Evolutionary conservation across 139 green algal species (phyloP).

Genomic region (Gonium pectorale): DNA sequence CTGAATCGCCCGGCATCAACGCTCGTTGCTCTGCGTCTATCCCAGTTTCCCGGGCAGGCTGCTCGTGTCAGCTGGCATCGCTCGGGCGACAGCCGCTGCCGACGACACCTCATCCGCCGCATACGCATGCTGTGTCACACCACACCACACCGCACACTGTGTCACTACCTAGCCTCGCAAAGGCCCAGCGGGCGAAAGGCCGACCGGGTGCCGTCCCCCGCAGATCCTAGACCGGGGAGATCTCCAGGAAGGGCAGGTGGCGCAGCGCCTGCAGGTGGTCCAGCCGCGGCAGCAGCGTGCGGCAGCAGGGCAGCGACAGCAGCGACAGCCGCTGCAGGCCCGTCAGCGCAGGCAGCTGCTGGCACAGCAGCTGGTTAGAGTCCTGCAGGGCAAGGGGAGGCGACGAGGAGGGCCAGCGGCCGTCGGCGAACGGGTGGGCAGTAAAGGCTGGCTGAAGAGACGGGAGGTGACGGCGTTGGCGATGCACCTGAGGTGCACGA

Average conservation of each 20-base stretch:
- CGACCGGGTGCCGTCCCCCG: too few species aligned
- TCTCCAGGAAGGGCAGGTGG: constrained; percentile 31
- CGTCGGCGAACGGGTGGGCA: background rate
- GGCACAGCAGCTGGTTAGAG: constrained; percentile 5
- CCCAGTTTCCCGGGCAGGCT: too few species aligned
- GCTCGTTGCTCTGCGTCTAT: too few species aligned
- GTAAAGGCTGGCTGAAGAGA: background rate
- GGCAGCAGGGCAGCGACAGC: constrained; percentile 30
- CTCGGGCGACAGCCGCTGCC: too few species aligned
- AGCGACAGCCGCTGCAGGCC: constrained; percentile 25
- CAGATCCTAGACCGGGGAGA: too few species aligned
- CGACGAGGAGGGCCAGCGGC: background rate
- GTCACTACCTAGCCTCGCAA: too few species aligned
- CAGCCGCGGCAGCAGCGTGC: background rate
- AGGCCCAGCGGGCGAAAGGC: too few species aligned
- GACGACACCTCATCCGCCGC: too few species aligned
- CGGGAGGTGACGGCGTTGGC: background rate
- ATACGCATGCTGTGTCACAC: too few species aligned
- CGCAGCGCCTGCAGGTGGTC: constrained; percentile 28
- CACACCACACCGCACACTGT: too few species aligned
- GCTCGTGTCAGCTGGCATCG: too few species aligned
- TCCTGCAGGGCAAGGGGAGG: background rate
- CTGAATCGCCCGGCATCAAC: too few species aligned
- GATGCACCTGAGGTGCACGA: background rate
- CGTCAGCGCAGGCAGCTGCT: background rate